phyloP scores from a whole-genome alignment of 2,329 filamentous ascomycete species.

The Sporothrix dimorphospora region DNA sequence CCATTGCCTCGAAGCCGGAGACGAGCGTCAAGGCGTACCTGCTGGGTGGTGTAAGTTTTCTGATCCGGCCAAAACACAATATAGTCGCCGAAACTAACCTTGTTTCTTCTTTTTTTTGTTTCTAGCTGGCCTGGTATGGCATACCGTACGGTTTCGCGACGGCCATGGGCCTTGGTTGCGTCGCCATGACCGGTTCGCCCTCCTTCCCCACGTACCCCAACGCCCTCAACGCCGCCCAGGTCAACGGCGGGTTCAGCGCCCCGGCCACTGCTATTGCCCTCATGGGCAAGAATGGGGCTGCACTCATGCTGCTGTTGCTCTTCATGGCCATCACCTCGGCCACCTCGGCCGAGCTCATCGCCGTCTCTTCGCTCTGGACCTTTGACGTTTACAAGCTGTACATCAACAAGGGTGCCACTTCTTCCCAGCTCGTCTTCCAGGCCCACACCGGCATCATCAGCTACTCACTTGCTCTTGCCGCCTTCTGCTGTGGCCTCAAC shows the following conservation, averaged over 20 bases:
- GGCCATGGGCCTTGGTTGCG: constrained; percentile 43
- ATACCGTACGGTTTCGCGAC: constrained; percentile 45
- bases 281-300: constrained; percentile 43
- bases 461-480: constrained; percentile 42
- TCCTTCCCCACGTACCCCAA: constrained; percentile 42
- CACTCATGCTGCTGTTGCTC: constrained; percentile 45
- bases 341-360: constrained; percentile 50
- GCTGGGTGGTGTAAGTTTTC: constrained; percentile 40
- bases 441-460: constrained; percentile 43
- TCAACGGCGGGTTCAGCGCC: constrained; percentile 40
- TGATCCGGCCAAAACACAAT: not conserved
- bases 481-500: constrained; percentile 44
- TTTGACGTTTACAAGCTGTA: constrained; percentile 48
- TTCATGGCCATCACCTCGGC: constrained; percentile 53
- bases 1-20: constrained; percentile 47
- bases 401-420: constrained; percentile 39
- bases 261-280: constrained; percentile 43
- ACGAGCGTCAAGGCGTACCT: constrained; percentile 48
- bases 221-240: constrained; percentile 39
- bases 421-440: constrained; percentile 38
- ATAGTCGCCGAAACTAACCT: not conserved
- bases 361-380: constrained; percentile 44
- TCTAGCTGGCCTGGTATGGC: constrained; percentile 43
- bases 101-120: not conserved
- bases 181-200: constrained; percentile 38